A percentile compares a stretch with the other conserved stretches of the same genome.
Conservation (phyloP, 768 basidiomycete genomes). For the Hypsizygus marmoreus region DNA sequence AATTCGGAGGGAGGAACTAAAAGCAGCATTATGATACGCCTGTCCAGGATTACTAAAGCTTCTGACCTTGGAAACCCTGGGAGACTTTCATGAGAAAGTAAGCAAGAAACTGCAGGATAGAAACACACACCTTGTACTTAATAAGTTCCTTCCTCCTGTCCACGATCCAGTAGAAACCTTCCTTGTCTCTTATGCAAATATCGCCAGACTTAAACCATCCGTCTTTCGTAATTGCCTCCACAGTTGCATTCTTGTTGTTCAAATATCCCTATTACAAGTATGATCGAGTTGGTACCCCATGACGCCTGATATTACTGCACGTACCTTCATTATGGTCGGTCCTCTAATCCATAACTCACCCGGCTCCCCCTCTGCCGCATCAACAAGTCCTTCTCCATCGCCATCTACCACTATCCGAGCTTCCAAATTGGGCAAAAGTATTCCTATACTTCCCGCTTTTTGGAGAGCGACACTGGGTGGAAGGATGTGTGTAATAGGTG, state of each 20-base stretch:
- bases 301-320: neutral
- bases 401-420: constrained; percentile 70
- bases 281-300: neutral
- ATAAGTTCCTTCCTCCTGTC: constrained; percentile 62
- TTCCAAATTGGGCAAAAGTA: constrained; percentile 74
- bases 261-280: constrained; percentile 52
- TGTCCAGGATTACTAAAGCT: neutral
- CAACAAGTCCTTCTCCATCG: constrained; percentile 48
- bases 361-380: constrained; percentile 50
- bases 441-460: constrained; percentile 69
- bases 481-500: constrained; percentile 62
- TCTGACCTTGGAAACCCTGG: constrained; percentile 26
- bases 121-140: constrained; percentile 56
- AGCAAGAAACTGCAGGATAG: too few relatives aligned
- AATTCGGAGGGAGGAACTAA: constrained; percentile 70
- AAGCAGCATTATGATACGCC: neutral
- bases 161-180: constrained; percentile 62
- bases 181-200: constrained; percentile 53
- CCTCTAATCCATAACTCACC: constrained; percentile 76
- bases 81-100: neutral
- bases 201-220: constrained; percentile 80
- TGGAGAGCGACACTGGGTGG: constrained; percentile 34
- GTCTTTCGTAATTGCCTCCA: constrained; percentile 53
- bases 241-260: constrained; percentile 60
- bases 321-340: constrained; percentile 64